Percentiles rank a stretch among this genome's conserved stretches.
phyloP scores from a whole-genome alignment of 208 protist genomes.

The Wallacemonas sp. region DNA sequence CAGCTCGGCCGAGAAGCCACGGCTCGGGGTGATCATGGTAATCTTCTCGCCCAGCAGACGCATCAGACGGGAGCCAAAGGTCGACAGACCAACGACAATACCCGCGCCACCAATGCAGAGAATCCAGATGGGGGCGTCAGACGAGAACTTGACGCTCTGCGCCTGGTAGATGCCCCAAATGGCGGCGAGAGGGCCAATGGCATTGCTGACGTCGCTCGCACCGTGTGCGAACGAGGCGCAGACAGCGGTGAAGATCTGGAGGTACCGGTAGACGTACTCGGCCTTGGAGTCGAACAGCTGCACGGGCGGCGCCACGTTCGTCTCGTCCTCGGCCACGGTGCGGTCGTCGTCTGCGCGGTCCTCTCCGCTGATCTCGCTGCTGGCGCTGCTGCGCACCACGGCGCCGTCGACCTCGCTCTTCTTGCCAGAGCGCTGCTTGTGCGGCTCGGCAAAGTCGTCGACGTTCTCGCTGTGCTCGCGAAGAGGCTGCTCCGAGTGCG shows the following conservation, averaged over 20 bases:
- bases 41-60: conserved; percentile 72
- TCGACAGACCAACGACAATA: conserved; percentile 72
- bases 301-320: conserved; percentile 22
- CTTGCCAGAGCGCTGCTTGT: not conserved
- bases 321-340: not conserved
- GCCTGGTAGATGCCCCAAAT: conserved; percentile 71
- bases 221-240: conserved; percentile 86
- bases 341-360: conserved; percentile 21
- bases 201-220: conserved; percentile 87
- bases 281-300: conserved; percentile 50
- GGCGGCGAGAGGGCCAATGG: conserved; percentile 73
- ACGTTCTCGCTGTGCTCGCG: not conserved
- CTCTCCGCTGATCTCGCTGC: conserved; percentile 8
- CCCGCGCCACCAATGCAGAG: conserved; percentile 62
- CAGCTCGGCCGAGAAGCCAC: conserved; percentile 75
- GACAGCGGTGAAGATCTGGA: conserved; percentile 83
- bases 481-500: too few relatives aligned
- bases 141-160: conserved; percentile 28
- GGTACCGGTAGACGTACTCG: conserved; percentile 79
- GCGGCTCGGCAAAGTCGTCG: conserved; percentile 7
- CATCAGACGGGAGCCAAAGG: conserved; percentile 75
- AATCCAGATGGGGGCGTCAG: conserved; percentile 67
- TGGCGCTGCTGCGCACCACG: conserved; percentile 6
- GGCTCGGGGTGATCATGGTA: conserved; percentile 77
- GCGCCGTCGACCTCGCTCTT: conserved; percentile 7